Conservation (phyloP, 768 basidiomycete genomes). For the Pisolithus sp. region DNA sequence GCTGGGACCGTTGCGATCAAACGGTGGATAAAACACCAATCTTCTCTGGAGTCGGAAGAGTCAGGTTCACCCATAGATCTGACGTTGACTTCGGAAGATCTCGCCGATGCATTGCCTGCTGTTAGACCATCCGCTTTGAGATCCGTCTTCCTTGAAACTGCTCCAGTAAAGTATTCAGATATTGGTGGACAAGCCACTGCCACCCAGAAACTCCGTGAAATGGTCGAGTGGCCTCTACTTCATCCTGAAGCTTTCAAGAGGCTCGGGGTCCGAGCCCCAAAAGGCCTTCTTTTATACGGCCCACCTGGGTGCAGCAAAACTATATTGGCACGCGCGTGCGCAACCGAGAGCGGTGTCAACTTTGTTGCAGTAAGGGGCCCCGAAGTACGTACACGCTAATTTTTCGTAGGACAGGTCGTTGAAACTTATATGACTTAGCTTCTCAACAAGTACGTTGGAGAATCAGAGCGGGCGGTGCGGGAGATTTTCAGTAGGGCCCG, state of each 20-base stretch:
- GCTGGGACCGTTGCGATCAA: conserved; percentile 91
- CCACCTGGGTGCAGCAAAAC: conserved; percentile 99
- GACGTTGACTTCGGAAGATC: conserved; percentile 52
- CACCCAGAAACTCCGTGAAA: conserved; percentile 83
- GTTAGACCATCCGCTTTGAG: conserved; percentile 94
- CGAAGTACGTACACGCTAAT: conserved; percentile 51
- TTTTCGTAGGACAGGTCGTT: neutral
- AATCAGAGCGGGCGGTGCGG: conserved; percentile 91
- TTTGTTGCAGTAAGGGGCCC: conserved; percentile 97
- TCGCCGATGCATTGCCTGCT: conserved; percentile 62
- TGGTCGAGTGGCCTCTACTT: conserved; percentile 91
- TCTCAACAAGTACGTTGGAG: conserved; percentile 94
- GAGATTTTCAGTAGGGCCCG: conserved; percentile 95
- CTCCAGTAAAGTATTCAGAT: conserved; percentile 76
- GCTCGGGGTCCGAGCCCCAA: conserved; percentile 81
- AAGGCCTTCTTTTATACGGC: conserved; percentile 88
- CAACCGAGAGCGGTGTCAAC: conserved; percentile 90
- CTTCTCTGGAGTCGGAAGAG: conserved; percentile 3
- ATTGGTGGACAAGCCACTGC: conserved; percentile 82
- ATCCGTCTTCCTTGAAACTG: conserved; percentile 83
- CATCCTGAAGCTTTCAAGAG: conserved; percentile 84
- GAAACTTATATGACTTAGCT: conserved; percentile 46
- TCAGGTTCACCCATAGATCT: conserved; percentile 19
- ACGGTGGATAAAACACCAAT: conserved; percentile 48
- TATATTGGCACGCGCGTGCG: conserved; percentile 84